phyloP scores from a whole-genome alignment of 108 stramenopile genomes.

The Ochromonas danica region DNA sequence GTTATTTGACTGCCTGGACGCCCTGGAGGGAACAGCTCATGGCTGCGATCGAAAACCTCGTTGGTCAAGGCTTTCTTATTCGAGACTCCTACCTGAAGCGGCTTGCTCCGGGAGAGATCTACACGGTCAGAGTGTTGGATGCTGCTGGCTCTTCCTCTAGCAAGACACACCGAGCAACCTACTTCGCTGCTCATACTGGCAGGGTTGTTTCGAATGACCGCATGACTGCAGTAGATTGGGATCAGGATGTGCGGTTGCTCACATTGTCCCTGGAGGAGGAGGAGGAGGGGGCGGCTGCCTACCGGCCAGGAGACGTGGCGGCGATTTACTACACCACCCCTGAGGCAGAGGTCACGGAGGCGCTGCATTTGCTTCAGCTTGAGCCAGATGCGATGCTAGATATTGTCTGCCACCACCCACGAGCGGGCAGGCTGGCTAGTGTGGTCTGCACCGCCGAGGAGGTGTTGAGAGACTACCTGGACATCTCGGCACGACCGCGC shows the following conservation, averaged over 20 bases:
- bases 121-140: neutral
- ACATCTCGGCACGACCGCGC: conserved; percentile 49
- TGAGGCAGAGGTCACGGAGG: conserved; percentile 20
- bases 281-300: neutral
- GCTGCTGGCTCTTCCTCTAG: too few species aligned
- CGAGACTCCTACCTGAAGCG: neutral
- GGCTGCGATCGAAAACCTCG: neutral
- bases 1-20: neutral
- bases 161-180: too few species aligned
- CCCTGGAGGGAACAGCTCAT: neutral
- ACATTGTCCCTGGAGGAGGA: conserved; percentile 42
- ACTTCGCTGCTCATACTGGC: too few species aligned
- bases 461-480: conserved; percentile 43
- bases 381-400: conserved; percentile 38
- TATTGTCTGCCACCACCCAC: too few species aligned
- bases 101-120: neutral
- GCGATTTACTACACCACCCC: conserved; percentile 49
- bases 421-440: conserved; percentile 28
- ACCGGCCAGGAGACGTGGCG: conserved; percentile 52
- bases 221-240: conserved; percentile 41
- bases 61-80: too few species aligned
- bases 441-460: conserved; percentile 36
- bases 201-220: conserved; percentile 40
- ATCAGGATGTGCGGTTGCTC: conserved; percentile 50
- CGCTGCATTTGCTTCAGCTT: conserved; percentile 19